Base-by-base conservation (phyloP, 768 basidiomycete species). In the Mycena vulgaris region DNA sequence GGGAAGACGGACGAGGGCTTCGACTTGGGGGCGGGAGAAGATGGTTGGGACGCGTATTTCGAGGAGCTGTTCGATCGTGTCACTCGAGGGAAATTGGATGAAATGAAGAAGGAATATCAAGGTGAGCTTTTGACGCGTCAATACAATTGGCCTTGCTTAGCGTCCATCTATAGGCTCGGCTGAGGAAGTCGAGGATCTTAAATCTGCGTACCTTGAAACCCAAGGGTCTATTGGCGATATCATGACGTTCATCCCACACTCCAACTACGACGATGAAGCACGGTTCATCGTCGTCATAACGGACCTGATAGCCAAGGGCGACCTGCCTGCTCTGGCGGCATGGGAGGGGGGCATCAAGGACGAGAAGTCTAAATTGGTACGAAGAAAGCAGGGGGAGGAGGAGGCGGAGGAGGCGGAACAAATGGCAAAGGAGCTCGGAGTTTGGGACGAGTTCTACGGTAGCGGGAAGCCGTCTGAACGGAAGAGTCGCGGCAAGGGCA, bases 21-120 rank as follows among this genome's bases (percentile, higher is more conserved):
- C 49, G 90, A 91, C 56, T 78, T 93, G 45, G 90, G 84, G 27
- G 88, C 88, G 8, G 94, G 90, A 13, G 94, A 93, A 68, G 93
- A 92, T 69, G 95, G 95, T 1, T 99, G 98, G 98, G 95, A 96
- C 76, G 89, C 93, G 8, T 99, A 99, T 81, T 99, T 99, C 75
- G 93, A 93, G 78, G 92, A 92, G 65, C 82, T 98, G 72, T 98
- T 96, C 73, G 93, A 97, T 69, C 87, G 90, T 62, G 93, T 97
- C 28, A 97, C 96, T 64, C 88, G 91, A 70, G 91, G 89, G 68
- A 93, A 90, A 79, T 84, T 99, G 62, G 96, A 98, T 72, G 95
- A 98, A 79, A 90, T 97, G 89, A 97, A 95, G 88, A 91, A 90
- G 74, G 91, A 90, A 75, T 99, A 99, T 80, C 96, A 99, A 86